A percentile compares a stretch with the other conserved stretches of the same genome.
These are phyloP conservation scores for Phytopythium mirpurense DNA, from an alignment of 352 stramenopile species.

Conservation along the genomic window DNA sequence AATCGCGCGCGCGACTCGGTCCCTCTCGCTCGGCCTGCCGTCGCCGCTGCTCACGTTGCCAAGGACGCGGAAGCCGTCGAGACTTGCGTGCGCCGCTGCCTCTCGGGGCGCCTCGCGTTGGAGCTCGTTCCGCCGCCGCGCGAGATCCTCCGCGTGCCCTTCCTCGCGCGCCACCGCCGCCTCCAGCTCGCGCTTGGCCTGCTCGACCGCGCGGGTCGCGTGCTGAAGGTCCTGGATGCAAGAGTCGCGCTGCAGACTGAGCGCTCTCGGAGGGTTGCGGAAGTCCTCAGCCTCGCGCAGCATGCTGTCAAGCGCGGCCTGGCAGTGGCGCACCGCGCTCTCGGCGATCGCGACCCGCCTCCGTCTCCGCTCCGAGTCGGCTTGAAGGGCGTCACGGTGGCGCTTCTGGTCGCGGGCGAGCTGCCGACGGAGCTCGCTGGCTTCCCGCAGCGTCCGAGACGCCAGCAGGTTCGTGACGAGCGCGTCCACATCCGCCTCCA, in stretches of 20 bases:
- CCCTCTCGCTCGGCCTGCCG: slow-evolving; percentile 21
- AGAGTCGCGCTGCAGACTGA: slow-evolving; percentile 28
- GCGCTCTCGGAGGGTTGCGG: slow-evolving; percentile 45
- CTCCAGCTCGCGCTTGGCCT: slow-evolving; percentile 15
- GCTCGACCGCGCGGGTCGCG: slow-evolving; percentile 9
- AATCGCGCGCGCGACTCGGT: slow-evolving; percentile 31
- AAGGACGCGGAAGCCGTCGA: slow-evolving; percentile 10
- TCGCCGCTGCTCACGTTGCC: slow-evolving; percentile 16
- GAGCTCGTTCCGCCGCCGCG: slow-evolving; percentile 15
- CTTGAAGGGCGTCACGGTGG: background rate
- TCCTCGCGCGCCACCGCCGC: slow-evolving; percentile 2
- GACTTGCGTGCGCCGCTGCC: background rate
- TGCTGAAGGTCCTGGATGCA: slow-evolving; percentile 30
- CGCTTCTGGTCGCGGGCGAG: slow-evolving; percentile 3
- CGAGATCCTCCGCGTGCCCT: slow-evolving; percentile 16
- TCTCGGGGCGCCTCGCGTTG: slow-evolving; percentile 1
- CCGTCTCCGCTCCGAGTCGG: background rate
- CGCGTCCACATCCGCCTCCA: slow-evolving; percentile 25
- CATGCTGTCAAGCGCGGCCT: slow-evolving; percentile 28
- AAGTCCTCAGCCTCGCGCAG: slow-evolving; percentile 55
- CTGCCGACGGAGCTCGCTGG: background rate
- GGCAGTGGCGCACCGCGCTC: slow-evolving; percentile 18
- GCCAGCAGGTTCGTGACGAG: slow-evolving; percentile 61
- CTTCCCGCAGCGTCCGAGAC: slow-evolving; percentile 21
- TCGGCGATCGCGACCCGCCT: slow-evolving; percentile 11